These are phyloP conservation scores for Psilocybe tampanensis DNA, from an alignment of 768 basidiomycete species.

Conservation along the genomic window DNA sequence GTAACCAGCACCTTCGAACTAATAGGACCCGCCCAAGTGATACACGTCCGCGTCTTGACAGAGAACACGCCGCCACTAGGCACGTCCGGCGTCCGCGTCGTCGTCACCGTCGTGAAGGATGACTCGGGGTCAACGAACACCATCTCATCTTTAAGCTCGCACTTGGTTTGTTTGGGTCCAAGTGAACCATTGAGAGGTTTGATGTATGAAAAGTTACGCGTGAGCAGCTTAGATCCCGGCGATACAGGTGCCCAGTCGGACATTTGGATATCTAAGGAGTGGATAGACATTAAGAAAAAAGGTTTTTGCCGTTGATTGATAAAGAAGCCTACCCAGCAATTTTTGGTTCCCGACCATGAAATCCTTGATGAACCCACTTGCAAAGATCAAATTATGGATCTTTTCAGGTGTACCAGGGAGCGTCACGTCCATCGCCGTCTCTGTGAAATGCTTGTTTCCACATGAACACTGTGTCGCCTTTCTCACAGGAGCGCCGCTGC, in stretches of 20 bases:
- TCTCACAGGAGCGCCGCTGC: conserved; percentile 24
- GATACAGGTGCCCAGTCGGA: conserved; percentile 87
- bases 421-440: conserved; percentile 74
- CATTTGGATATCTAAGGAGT: conserved; percentile 80
- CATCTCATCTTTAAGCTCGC: conserved; percentile 90
- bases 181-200: conserved; percentile 87
- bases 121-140: conserved; percentile 82
- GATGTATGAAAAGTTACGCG: conserved; percentile 94
- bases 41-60: conserved; percentile 92
- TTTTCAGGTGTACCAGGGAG: conserved; percentile 93
- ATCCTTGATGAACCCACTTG: conserved; percentile 93
- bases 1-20: conserved; percentile 84
- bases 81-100: conserved; percentile 92
- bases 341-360: conserved; percentile 92
- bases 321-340: conserved; percentile 64
- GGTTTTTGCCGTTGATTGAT: not conserved
- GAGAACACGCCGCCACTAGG: conserved; percentile 92
- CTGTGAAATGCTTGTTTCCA: conserved; percentile 69
- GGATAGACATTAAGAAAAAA: not conserved
- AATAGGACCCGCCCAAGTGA: conserved; percentile 88
- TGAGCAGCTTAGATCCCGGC: conserved; percentile 66
- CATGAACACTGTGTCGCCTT: conserved; percentile 79
- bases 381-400: conserved; percentile 95
- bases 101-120: conserved; percentile 81
- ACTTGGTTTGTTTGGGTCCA: conserved; percentile 94